phyloP scores from a whole-genome alignment of 352 stramenopile genomes.

The Globisporangium irregulare region DNA sequence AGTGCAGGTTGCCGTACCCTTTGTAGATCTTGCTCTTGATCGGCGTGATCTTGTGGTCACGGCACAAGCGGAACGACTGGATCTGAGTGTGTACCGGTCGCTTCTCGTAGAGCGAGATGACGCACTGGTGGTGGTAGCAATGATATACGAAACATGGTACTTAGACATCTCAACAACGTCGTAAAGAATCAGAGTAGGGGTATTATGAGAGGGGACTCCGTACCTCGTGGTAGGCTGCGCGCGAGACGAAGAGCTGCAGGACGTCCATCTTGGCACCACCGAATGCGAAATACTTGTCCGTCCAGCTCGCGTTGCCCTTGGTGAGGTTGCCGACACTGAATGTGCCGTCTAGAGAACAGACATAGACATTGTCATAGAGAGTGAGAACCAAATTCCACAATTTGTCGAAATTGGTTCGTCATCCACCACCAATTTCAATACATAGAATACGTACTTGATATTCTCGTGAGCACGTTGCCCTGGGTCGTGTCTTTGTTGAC shows the following conservation, averaged over 20 bases:
- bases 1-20: constrained; percentile 81
- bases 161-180: neutral
- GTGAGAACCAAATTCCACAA: constrained; percentile 11
- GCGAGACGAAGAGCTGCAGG: constrained; percentile 81
- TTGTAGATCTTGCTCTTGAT: constrained; percentile 90
- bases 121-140: constrained; percentile 35
- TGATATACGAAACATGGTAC: neutral
- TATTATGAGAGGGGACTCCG: neutral
- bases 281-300: constrained; percentile 80
- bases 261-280: constrained; percentile 79
- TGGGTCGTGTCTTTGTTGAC: constrained; percentile 72
- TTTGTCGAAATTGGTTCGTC: neutral
- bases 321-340: constrained; percentile 84
- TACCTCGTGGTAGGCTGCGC: constrained; percentile 79
- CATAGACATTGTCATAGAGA: constrained; percentile 11
- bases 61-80: constrained; percentile 77
- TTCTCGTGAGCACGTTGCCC: constrained; percentile 66
- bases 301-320: constrained; percentile 72
- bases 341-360: constrained; percentile 50
- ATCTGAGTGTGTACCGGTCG: constrained; percentile 79
- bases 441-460: constrained; percentile 53
- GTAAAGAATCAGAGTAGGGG: neutral
- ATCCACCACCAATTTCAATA: neutral
- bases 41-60: constrained; percentile 82
- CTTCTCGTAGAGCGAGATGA: constrained; percentile 86